Evolutionary conservation across 768 basidiomycete species (phyloP), one percentile per base, ranked within the genome.

Genomic region (Termitomyces sp.): DNA sequence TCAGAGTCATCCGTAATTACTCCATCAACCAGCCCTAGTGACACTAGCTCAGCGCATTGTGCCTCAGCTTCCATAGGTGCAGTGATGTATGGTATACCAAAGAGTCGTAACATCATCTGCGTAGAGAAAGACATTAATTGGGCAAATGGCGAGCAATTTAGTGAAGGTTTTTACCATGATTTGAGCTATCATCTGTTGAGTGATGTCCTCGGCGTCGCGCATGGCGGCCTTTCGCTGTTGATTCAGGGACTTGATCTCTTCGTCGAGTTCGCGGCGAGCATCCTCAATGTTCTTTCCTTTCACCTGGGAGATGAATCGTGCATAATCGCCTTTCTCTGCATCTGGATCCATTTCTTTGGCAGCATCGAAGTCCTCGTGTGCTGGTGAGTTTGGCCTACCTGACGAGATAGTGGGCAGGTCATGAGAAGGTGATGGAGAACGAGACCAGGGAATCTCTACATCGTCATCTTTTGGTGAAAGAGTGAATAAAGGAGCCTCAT

Each of bases 31-130:
- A 98, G 80, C 16, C 87, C 85, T 14, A 98, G 79, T 5, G 83
- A 76, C 8, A 93, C 87, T 9, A 99, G 86, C 64, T 93, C 88
- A 0, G 97, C 96, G 68, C 97, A 99, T 71, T 99, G 97, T 0
- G 97, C 97, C 72, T 99, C 97, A 46, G 97, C 97, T 79, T 99
- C 97, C 93, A 96, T 96, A 2, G 97, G 97, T 2, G 97, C 97
- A 4, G 95, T 97, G 66, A 98, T 92, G 68, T 96, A 99, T 2
- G 97, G 97, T 56, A 98, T 97, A 13, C 97, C 97, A 66, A 98
- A 98, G 20, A 97, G 80, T 41, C 92, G 86, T 16, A 99, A 75
- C 83, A 99, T 87, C 51, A 87, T 83, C 95, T 98, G 63, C 18
- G 20, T n/a, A 28, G n/a, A 48, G 13, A 16, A 28, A 18, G 41